Percentiles rank a stretch among this genome's conserved stretches.
phyloP scores from a whole-genome alignment of 805 yeast genomes.

The Candida endomychidarum region DNA sequence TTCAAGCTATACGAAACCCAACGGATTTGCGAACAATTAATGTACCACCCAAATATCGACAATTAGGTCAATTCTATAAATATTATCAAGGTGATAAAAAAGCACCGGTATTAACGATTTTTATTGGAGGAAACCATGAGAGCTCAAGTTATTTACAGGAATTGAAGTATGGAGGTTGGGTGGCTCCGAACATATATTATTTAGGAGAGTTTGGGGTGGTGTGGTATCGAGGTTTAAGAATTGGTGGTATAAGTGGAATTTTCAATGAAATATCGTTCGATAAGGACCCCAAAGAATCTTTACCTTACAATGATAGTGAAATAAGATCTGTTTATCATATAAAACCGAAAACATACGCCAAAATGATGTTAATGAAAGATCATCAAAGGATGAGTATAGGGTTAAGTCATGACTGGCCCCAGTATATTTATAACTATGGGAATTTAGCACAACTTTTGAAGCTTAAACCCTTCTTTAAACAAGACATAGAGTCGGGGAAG shows the following conservation, averaged over 20 bases:
- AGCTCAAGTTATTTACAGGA: conserved; percentile 75
- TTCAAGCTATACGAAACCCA: conserved; percentile 71
- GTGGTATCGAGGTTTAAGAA: conserved; percentile 71
- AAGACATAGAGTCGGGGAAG: conserved; percentile 56
- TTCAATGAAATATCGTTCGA: conserved; percentile 47
- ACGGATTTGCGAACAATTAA: conserved; percentile 69
- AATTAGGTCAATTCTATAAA: conserved; percentile 74
- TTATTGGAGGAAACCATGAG: conserved; percentile 96
- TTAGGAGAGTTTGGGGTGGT: conserved; percentile 76
- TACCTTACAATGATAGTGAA: conserved; percentile 50
- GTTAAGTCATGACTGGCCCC: conserved; percentile 95
- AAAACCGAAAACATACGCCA: conserved; percentile 60
- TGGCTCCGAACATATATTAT: conserved; percentile 82
- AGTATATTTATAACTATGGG: conserved; percentile 68
- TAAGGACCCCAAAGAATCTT: conserved; percentile 43
- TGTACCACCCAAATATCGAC: conserved; percentile 75
- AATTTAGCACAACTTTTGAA: conserved; percentile 48
- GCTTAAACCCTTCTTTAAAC: conserved; percentile 64
- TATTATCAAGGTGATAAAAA: conserved; percentile 59
- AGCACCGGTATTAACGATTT: conserved; percentile 78
- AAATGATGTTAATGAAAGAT: conserved; percentile 43
- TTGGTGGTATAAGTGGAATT: conserved; percentile 86
- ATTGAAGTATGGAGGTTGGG: conserved; percentile 87
- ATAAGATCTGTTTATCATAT: conserved; percentile 71
- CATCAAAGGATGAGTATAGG: conserved; percentile 48